Evolutionary conservation across 2,329 filamentous ascomycete species (phyloP), one percentile per base, ranked within the genome.

Genomic region (Cladosporium sp.): DNA sequence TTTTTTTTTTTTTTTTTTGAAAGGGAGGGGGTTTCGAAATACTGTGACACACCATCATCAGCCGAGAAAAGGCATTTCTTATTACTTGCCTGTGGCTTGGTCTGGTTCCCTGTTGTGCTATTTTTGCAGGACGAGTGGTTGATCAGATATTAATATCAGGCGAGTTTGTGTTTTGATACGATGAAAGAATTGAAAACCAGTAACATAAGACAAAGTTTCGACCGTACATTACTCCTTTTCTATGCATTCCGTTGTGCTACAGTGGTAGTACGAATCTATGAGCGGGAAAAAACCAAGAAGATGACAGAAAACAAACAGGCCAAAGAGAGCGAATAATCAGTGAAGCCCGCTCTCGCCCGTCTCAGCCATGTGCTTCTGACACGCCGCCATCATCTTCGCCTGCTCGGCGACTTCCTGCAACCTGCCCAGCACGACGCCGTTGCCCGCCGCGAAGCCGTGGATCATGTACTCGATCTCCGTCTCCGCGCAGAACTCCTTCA

Each of bases 381-480:
- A 80, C 37, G 65, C 68, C 18, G 68, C 67, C 61, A 72, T 53
- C 6, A 72, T 67, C 40, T 64, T 67, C 5, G 69, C 69, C 57
- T 71, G 69, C 50, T 69, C 88, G 29, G 89, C 89, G 1, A 97
- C 89, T 73, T 97, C 91, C 3, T 87, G 89, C 58, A 97, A 82
- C 53, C 87, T 84, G 18, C 90, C 84, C 72, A 97, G 86, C 14
- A 97, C 92, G 71, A 91, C 84, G 78, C 89, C 89, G 77, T 95
- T 97, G 6, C 92, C 91, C 70, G 92, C 87, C 21, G 91, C 86
- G 74, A 97, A 97, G 1, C 91, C 92, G 73, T 93, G 93, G 62
- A 95, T 83, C 6, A 92, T 90, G 74, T 97, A 97, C 1, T 91
- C 91, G 65, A 97, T 91, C 18, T 87, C 88, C 0, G 92, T 91